phyloP scores from a whole-genome alignment of 2,329 filamentous ascomycete species.

The Colletotrichum cuscutae region DNA sequence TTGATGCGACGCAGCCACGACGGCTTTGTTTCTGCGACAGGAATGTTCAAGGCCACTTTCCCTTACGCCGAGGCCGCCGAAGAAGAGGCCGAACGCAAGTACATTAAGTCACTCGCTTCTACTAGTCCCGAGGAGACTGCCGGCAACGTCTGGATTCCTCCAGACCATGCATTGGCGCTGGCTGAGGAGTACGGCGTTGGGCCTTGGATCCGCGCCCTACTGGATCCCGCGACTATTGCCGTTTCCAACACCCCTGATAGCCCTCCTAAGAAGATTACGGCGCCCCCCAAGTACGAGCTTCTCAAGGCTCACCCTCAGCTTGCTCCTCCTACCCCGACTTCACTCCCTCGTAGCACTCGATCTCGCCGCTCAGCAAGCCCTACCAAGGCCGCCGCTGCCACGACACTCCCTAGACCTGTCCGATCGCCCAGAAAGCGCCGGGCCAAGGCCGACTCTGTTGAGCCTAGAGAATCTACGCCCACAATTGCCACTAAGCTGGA shows the following conservation, averaged over 20 bases:
- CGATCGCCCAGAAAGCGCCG: slow-evolving; percentile 66
- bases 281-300: slow-evolving; percentile 83
- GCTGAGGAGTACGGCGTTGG: slow-evolving; percentile 88
- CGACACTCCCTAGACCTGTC: slow-evolving; percentile 39
- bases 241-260: slow-evolving; percentile 68
- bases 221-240: slow-evolving; percentile 85
- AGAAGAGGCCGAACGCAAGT: slow-evolving; percentile 80
- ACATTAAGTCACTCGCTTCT: slow-evolving; percentile 83
- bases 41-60: slow-evolving; percentile 93
- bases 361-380: slow-evolving; percentile 68
- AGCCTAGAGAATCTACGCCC: slow-evolving; percentile 38
- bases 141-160: slow-evolving; percentile 96
- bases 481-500: slow-evolving; percentile 39
- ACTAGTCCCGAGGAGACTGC: slow-evolving; percentile 93
- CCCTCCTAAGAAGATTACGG: slow-evolving; percentile 78
- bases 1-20: slow-evolving; percentile 92
- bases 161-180: slow-evolving; percentile 81
- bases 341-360: slow-evolving; percentile 57
- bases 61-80: slow-evolving; percentile 79
- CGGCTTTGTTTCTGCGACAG: slow-evolving; percentile 85
- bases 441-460: slow-evolving; percentile 52
- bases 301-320: slow-evolving; percentile 55
- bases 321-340: slow-evolving; percentile 60
- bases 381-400: slow-evolving; percentile 50
- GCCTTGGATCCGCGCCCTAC: slow-evolving; percentile 90